A percentile compares a stretch with the other conserved stretches of the same genome.
Conservation (phyloP, 2,329 filamentous ascomycete genomes). For the Alternaria gansuensis region DNA sequence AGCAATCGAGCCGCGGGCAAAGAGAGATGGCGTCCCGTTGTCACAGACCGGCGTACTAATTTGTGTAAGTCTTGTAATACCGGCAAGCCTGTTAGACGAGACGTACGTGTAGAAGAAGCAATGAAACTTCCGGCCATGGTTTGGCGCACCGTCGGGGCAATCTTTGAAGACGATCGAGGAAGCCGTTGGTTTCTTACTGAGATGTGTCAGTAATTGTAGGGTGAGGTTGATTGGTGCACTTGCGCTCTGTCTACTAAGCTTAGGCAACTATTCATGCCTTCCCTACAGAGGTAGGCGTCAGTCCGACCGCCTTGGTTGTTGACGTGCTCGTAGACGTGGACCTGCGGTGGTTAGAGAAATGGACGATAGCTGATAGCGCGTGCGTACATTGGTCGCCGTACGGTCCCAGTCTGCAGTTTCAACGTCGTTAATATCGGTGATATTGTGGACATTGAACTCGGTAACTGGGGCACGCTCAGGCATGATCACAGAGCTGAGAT, state of each 20-base stretch:
- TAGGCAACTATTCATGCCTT: background rate
- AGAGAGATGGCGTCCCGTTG: background rate
- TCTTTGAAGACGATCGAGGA: background rate
- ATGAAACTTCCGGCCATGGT: background rate
- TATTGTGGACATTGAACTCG: background rate
- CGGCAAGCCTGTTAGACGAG: background rate
- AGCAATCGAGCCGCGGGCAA: background rate
- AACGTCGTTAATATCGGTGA: background rate
- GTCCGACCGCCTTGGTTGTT: background rate
- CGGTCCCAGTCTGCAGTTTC: background rate
- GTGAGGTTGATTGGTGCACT: background rate
- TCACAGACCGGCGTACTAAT: background rate
- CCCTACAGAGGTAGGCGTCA: background rate
- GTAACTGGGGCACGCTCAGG: background rate
- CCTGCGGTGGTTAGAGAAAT: background rate
- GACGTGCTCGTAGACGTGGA: background rate
- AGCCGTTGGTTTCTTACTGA: background rate
- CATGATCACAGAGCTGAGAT: constrained; percentile 8
- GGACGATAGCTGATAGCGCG: background rate
- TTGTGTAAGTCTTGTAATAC: background rate
- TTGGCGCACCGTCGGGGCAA: background rate
- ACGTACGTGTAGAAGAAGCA: constrained; percentile 3
- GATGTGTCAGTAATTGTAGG: background rate
- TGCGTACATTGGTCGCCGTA: background rate
- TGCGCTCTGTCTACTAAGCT: background rate